Percentiles rank a stretch among this genome's conserved stretches.
Conservation (phyloP, 1,284 basidiomycete species). For the Mrakiaceae sp. region DNA sequence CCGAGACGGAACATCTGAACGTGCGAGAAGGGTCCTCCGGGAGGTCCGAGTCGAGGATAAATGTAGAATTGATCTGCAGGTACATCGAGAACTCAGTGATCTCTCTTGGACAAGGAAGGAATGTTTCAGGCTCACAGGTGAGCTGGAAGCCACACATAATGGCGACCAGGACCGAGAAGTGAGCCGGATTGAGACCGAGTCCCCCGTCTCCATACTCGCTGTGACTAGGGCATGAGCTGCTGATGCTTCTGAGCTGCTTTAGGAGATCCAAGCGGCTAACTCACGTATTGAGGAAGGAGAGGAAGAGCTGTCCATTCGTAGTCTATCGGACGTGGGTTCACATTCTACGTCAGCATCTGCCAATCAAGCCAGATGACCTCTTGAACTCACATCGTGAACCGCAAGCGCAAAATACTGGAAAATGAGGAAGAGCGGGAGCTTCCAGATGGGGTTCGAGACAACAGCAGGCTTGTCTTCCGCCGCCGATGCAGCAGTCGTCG, state of each 20-base stretch:
- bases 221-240: not conserved
- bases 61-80: constrained; percentile 31
- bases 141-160: constrained; percentile 37
- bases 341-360: too few relatives aligned
- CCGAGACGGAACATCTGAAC: constrained; percentile 35
- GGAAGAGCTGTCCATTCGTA: constrained; percentile 35
- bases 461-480: not conserved
- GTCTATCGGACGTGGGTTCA: not conserved
- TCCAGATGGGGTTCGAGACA: constrained; percentile 1
- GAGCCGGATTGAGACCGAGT: constrained; percentile 34
- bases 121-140: constrained; percentile 20
- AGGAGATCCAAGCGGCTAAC: constrained; percentile 8
- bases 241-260: too few relatives aligned
- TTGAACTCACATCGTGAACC: constrained; percentile 28
- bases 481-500: not conserved
- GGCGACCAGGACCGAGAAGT: constrained; percentile 36
- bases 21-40: constrained; percentile 34
- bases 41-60: constrained; percentile 35
- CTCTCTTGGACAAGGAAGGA: not conserved
- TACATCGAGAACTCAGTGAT: not conserved
- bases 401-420: constrained; percentile 34
- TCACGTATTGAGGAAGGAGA: constrained; percentile 35
- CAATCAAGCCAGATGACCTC: not conserved
- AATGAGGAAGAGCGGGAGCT: constrained; percentile 17
- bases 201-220: constrained; percentile 34